Conservation (phyloP, 768 basidiomycete species). For the Collybia mongolica region DNA sequence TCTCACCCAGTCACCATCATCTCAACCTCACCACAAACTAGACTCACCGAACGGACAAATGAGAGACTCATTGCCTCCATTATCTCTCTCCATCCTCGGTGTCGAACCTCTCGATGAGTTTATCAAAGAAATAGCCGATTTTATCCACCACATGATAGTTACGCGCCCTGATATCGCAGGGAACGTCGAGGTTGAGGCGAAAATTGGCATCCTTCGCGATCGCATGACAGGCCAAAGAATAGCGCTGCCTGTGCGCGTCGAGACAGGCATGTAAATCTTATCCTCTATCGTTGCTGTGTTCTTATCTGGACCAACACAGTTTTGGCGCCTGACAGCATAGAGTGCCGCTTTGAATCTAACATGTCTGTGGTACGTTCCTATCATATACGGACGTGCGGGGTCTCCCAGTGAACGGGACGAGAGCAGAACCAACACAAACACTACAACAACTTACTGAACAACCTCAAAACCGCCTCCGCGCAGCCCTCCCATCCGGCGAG, state of each 20-base stretch:
- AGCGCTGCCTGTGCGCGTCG: constrained; percentile 70
- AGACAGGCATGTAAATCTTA: constrained; percentile 66
- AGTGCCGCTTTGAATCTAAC: constrained; percentile 85
- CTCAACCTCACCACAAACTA: constrained; percentile 3
- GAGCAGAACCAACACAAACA: constrained; percentile 80
- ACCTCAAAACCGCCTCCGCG: constrained; percentile 58
- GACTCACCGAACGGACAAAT: constrained; percentile 25
- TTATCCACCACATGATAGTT: constrained; percentile 70
- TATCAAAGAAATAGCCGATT: constrained; percentile 89
- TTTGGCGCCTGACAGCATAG: constrained; percentile 55
- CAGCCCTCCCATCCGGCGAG: constrained; percentile 51
- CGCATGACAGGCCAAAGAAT: constrained; percentile 54
- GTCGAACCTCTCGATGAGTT: constrained; percentile 93
- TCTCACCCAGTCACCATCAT: constrained; percentile 15
- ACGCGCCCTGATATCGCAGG: constrained; percentile 53
- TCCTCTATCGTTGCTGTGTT: constrained; percentile 5
- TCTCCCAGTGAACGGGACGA: too few relatives aligned
- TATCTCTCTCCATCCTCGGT: constrained; percentile 80
- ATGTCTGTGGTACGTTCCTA: constrained; percentile 74
- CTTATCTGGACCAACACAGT: constrained; percentile 43
- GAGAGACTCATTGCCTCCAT: constrained; percentile 46
- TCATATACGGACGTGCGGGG: too few relatives aligned
- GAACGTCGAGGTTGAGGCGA: constrained; percentile 86
- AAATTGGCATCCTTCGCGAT: constrained; percentile 77
- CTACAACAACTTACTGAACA: constrained; percentile 86